Evolutionary conservation across 1,284 basidiomycete genomes (phyloP).

Genomic region (Singerocomus rubriflavus): DNA sequence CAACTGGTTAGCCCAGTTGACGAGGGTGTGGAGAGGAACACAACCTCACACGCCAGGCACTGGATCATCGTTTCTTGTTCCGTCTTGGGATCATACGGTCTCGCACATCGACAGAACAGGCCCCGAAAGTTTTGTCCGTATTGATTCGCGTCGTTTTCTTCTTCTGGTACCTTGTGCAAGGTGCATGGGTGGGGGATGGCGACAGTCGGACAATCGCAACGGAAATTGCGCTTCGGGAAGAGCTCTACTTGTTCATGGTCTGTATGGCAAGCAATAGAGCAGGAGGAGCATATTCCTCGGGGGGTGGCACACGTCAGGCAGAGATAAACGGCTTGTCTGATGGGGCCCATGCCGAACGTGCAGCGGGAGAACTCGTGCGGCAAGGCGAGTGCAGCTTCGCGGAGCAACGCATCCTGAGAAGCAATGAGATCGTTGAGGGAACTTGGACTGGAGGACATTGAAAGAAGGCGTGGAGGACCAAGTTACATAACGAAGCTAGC

Average conservation of each 20-base stretch:
- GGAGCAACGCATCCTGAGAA: slow-evolving; percentile 58
- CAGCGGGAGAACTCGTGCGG: slow-evolving; percentile 75
- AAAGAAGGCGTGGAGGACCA: not conserved
- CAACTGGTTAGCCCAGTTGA: slow-evolving; percentile 6
- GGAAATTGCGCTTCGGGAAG: slow-evolving; percentile 77
- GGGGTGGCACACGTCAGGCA: slow-evolving; percentile 65
- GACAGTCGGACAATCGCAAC: slow-evolving; percentile 76
- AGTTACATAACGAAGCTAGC: too few species aligned
- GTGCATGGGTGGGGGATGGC: slow-evolving; percentile 58
- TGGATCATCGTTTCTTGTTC: slow-evolving; percentile 84
- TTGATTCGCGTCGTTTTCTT: slow-evolving; percentile 52
- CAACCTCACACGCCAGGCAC: slow-evolving; percentile 78
- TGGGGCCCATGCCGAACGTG: slow-evolving; percentile 58
- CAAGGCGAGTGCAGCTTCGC: slow-evolving; percentile 67
- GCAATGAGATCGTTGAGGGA: slow-evolving; percentile 46
- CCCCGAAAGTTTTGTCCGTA: slow-evolving; percentile 72
- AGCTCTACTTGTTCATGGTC: slow-evolving; percentile 79
- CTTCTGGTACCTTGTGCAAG: slow-evolving; percentile 52
- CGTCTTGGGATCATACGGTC: slow-evolving; percentile 62
- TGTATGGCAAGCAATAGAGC: slow-evolving; percentile 78
- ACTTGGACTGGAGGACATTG: slow-evolving; percentile 8
- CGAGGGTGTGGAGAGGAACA: slow-evolving; percentile 5
- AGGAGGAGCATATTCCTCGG: slow-evolving; percentile 68
- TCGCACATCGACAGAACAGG: slow-evolving; percentile 68
- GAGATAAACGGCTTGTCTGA: slow-evolving; percentile 70